Evolutionary conservation across 257 asterid genomes (phyloP).

Genomic region (Ajuga chamaepitys): DNA sequence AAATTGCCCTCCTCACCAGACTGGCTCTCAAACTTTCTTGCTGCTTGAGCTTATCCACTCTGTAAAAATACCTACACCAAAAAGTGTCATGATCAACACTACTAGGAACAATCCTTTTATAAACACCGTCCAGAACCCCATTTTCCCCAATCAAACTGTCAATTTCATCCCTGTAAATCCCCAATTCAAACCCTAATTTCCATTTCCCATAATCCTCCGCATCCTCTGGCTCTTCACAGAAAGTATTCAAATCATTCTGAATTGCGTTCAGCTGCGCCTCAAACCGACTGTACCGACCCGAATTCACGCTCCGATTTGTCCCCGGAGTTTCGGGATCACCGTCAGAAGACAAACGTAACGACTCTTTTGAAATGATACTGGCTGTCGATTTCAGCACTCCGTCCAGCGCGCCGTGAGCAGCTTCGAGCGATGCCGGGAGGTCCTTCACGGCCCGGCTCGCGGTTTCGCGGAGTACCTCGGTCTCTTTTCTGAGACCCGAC

Average conservation of each 20-base stretch:
- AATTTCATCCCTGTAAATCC: conserved; percentile 36
- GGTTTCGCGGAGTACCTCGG: conserved; percentile 60
- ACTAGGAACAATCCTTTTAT: conserved; percentile 45
- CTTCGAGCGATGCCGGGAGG: conserved; percentile 90
- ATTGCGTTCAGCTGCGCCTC: conserved; percentile 55
- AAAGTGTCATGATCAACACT: conserved; percentile 55
- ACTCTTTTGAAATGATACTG: conserved; percentile 54
- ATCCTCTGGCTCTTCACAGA: conserved; percentile 63
- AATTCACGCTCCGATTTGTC: conserved; percentile 25
- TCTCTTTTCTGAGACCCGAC: conserved; percentile 68
- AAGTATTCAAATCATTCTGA: conserved; percentile 49
- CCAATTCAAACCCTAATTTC: conserved; percentile 56
- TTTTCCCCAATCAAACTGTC: conserved; percentile 46
- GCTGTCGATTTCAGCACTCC: conserved; percentile 71
- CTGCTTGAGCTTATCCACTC: conserved; percentile 68
- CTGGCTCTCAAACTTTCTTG: conserved; percentile 71
- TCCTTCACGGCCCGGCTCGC: conserved; percentile 92
- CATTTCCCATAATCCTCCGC: conserved; percentile 54
- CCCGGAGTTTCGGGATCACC: conserved; percentile 56
- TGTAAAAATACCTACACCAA: conserved; percentile 71
- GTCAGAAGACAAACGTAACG: conserved; percentile 34
- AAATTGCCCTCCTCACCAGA: conserved; percentile 63
- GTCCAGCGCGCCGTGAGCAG: conserved; percentile 59
- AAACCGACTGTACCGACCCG: conserved; percentile 60
- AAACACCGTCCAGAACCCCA: conserved; percentile 45